A percentile compares a stretch with the other conserved stretches of the same genome.
phyloP scores from a whole-genome alignment of 345 rosid genomes.

The Clausena lansium region DNA sequence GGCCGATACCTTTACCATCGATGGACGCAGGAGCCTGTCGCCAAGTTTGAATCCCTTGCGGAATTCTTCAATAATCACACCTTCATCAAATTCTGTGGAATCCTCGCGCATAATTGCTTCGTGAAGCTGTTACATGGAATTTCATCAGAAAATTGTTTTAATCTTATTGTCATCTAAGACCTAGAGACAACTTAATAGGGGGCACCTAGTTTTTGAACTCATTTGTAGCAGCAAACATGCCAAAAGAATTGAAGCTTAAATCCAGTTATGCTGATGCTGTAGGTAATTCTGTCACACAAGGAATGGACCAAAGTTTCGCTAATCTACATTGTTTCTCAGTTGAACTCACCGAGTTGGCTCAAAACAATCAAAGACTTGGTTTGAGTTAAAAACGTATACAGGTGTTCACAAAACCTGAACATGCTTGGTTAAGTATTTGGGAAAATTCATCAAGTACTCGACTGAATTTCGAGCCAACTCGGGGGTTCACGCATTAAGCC shows the following conservation, averaged over 20 bases:
- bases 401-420: slow-evolving; percentile 58
- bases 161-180: not conserved
- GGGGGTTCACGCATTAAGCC: slow-evolving; percentile 51
- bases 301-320: not conserved
- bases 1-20: slow-evolving; percentile 99
- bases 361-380: slow-evolving; percentile 48
- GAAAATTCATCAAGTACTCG: slow-evolving; percentile 46
- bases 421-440: slow-evolving; percentile 41
- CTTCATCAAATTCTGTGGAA: slow-evolving; percentile 75
- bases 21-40: slow-evolving; percentile 80
- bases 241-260: not conserved
- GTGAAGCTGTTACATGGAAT: slow-evolving; percentile 54
- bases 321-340: not conserved
- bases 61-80: slow-evolving; percentile 73
- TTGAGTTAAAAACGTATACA: slow-evolving; percentile 45
- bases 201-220: not conserved
- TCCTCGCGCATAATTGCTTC: slow-evolving; percentile 97
- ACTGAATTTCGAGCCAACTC: slow-evolving; percentile 62
- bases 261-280: not conserved
- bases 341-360: slow-evolving; percentile 56
- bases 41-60: slow-evolving; percentile 87
- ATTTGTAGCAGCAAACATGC: not conserved
- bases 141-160: slow-evolving; percentile 12
- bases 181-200: not conserved
- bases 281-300: not conserved